Evolutionary conservation across 73 alveolate species (phyloP).

Genomic region (Tetrahymena elliotti): DNA sequence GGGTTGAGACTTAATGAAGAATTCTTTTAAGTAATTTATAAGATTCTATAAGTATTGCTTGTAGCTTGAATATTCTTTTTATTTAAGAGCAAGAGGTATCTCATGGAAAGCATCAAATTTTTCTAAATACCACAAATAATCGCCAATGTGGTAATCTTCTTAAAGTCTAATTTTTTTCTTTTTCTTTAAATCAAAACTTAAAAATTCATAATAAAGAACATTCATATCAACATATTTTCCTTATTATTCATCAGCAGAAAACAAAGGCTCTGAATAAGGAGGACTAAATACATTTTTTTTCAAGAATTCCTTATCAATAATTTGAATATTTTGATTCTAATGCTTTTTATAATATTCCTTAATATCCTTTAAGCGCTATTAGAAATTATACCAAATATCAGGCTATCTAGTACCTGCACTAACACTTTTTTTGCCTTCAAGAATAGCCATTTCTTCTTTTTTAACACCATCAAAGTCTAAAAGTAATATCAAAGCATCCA

Average conservation of each 20-base stretch:
- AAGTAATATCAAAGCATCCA: conserved; percentile 67
- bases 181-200: conserved; percentile 39
- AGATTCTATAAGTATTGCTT: conserved; percentile 50
- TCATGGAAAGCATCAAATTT: conserved; percentile 62
- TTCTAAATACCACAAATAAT: conserved; percentile 66
- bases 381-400: conserved; percentile 92
- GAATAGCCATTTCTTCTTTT: conserved; percentile 77
- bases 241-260: conserved; percentile 65
- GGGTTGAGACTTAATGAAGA: conserved; percentile 59
- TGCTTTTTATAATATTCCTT: conserved; percentile 64
- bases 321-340: conserved; percentile 35
- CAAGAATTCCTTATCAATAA: conserved; percentile 51
- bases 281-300: conserved; percentile 24
- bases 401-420: conserved; percentile 52
- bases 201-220: conserved; percentile 39
- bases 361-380: conserved; percentile 82
- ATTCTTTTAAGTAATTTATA: conserved; percentile 40
- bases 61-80: conserved; percentile 16
- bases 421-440: conserved; percentile 54
- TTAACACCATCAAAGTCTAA: conserved; percentile 72
- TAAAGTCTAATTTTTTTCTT: conserved; percentile 45
- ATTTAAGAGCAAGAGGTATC: conserved; percentile 61
- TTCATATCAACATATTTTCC: conserved; percentile 71
- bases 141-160: conserved; percentile 43
- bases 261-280: conserved; percentile 34